A percentile compares a stretch with the other conserved stretches of the same genome.
phyloP scores from a whole-genome alignment of 805 yeast genomes.

The Scheffersomyces coipomensis region DNA sequence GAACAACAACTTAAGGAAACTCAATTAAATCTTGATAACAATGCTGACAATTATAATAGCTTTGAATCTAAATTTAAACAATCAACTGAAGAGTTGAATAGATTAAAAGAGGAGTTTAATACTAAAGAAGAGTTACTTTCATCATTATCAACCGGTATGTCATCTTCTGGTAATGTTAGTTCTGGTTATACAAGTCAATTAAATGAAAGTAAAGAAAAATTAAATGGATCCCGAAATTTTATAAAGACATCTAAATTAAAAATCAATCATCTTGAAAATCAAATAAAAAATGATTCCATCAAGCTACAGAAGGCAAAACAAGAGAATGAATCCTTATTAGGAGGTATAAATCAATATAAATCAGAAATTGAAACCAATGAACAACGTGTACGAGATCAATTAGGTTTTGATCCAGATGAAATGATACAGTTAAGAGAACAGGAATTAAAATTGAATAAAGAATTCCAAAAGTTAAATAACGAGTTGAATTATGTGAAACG shows the following conservation, averaged over 20 bases:
- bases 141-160: conserved; percentile 84
- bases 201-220: conserved; percentile 55
- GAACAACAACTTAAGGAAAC: conserved; percentile 33
- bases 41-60: conserved; percentile 32
- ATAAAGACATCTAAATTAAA: conserved; percentile 61
- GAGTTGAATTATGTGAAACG: conserved; percentile 59
- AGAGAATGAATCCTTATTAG: conserved; percentile 42
- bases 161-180: conserved; percentile 71
- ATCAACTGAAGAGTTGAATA: conserved; percentile 43
- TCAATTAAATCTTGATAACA: conserved; percentile 29
- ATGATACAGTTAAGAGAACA: conserved; percentile 44
- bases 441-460: conserved; percentile 43
- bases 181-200: conserved; percentile 78
- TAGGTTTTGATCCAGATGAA: conserved; percentile 57
- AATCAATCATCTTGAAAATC: conserved; percentile 54
- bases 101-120: conserved; percentile 45
- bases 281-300: conserved; percentile 45
- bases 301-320: conserved; percentile 52
- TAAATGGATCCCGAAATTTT: conserved; percentile 52
- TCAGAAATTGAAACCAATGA: conserved; percentile 32
- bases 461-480: conserved; percentile 41
- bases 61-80: conserved; percentile 46
- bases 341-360: conserved; percentile 44
- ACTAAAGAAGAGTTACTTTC: conserved; percentile 78
- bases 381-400: conserved; percentile 40